These are phyloP conservation scores for Penicillium sp. DNA, from an alignment of 2,329 filamentous ascomycete species.

Conservation along the genomic window DNA sequence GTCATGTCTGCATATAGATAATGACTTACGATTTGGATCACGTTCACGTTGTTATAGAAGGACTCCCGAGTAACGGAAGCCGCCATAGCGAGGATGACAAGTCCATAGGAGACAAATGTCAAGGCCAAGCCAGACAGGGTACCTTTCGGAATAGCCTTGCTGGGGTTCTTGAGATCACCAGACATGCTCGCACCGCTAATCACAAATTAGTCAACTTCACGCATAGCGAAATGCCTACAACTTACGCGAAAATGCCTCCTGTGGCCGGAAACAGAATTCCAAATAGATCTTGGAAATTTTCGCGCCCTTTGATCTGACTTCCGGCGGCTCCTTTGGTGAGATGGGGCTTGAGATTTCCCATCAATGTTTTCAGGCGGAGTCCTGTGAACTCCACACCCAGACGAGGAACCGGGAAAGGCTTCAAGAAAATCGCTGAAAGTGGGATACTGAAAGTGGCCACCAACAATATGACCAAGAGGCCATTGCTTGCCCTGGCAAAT, in stretches of 20 bases:
- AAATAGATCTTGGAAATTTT: constrained; percentile 79
- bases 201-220: constrained; percentile 49
- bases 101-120: constrained; percentile 73
- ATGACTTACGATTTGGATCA: constrained; percentile 67
- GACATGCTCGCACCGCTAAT: constrained; percentile 80
- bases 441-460: constrained; percentile 80
- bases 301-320: constrained; percentile 61
- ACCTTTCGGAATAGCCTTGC: constrained; percentile 81
- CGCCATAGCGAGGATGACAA: constrained; percentile 78
- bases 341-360: constrained; percentile 70
- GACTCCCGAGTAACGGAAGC: constrained; percentile 73
- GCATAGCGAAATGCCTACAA: constrained; percentile 42
- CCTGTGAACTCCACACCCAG: constrained; percentile 76
- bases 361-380: constrained; percentile 67
- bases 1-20: neutral
- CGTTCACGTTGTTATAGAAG: constrained; percentile 72
- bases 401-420: constrained; percentile 65
- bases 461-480: constrained; percentile 68
- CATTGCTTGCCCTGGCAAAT: constrained; percentile 79
- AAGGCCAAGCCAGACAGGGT: constrained; percentile 75
- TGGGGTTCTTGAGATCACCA: constrained; percentile 78
- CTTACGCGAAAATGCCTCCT: constrained; percentile 59
- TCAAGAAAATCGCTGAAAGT: constrained; percentile 68
- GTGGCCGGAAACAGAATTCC: constrained; percentile 80
- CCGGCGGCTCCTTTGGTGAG: constrained; percentile 64